Evolutionary conservation across 1,284 basidiomycete species (phyloP), one percentile per base, ranked within the genome.

Genomic region (Moesziomyces globuligerus): DNA sequence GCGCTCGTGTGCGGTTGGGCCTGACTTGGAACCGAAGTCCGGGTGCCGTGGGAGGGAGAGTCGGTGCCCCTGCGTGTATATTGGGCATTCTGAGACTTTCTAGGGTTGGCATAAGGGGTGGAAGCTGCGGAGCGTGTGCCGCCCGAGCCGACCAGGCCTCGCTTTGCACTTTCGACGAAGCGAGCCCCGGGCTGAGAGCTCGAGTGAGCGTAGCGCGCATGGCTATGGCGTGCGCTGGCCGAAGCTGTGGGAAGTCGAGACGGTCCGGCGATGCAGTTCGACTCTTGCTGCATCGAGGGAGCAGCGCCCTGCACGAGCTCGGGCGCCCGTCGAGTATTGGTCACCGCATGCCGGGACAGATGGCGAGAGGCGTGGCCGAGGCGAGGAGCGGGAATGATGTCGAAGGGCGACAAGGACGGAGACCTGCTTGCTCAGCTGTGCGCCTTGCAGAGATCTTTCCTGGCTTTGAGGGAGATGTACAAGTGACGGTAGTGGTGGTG

Each of bases 291-390:
- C n/a, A 58, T 51, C 5, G 45, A 51, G 24, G 9, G 34, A n/a
- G 6, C 15, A 4, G 38, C 23, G 8, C 36, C 39, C 21, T 11
- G 26, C 3, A 42, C 41, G 49, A 51, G 36, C 51, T 39, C 55
- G n/a, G 55, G 43, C 11, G 55, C 54, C 38, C 62, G 51, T 40
- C 44, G 21, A 40, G 25, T 49, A 20, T 34, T 51, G 46, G 62
- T 59, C 51, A 66, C 62, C 55, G 62, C 62, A 59, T 59, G 50
- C 26, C 56, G 50, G 20, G 62, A 48, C 6, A 66, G 34, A 8
- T 43, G 39, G 26, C 48, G 51, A 23, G 62, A 66, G 43, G 55
- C 62, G 32, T 23, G 43, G 32, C 62, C 51, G 24, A 58, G 37
- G 36, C 51, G 55, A 48, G 56, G 51, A 48, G 47, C 56, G 47